phyloP scores from a whole-genome alignment of 768 basidiomycete species.

The Hypsizygus marmoreus region DNA sequence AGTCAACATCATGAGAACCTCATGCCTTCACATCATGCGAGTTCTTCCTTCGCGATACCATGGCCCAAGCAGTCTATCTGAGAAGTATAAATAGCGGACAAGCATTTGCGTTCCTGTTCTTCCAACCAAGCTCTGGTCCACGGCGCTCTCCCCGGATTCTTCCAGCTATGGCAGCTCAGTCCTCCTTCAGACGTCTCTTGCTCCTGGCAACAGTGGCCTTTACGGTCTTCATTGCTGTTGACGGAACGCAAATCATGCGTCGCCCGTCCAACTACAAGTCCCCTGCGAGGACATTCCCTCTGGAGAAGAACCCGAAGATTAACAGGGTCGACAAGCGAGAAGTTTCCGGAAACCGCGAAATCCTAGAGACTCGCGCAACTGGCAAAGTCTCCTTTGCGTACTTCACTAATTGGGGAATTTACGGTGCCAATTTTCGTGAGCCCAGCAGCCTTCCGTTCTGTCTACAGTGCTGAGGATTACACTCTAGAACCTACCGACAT shows the following conservation, averaged over 20 bases:
- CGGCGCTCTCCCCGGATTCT: background rate
- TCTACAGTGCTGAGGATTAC: slow-evolving; percentile 7
- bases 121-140: slow-evolving; percentile 2
- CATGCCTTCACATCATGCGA: slow-evolving; percentile 7
- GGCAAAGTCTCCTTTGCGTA: slow-evolving; percentile 49
- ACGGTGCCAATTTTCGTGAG: slow-evolving; percentile 64
- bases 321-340: no score
- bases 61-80: no score
- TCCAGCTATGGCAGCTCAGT: slow-evolving; percentile 13
- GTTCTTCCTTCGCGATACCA: background rate
- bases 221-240: slow-evolving; percentile 22
- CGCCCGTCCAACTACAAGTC: slow-evolving; percentile 50
- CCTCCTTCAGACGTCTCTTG: slow-evolving; percentile 24
- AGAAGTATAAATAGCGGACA: slow-evolving; percentile 18
- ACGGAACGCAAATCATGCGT: slow-evolving; percentile 55
- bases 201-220: slow-evolving; percentile 25
- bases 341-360: no score
- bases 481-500: slow-evolving; percentile 65
- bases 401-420: slow-evolving; percentile 69
- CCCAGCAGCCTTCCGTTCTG: background rate
- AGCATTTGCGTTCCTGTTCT: background rate
- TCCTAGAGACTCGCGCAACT: slow-evolving; percentile 41
- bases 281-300: slow-evolving; percentile 33
- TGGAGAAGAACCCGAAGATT: slow-evolving; percentile 36
- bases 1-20: slow-evolving; percentile 13